phyloP scores from a whole-genome alignment of 768 basidiomycete genomes.

The Suillus discolor region DNA sequence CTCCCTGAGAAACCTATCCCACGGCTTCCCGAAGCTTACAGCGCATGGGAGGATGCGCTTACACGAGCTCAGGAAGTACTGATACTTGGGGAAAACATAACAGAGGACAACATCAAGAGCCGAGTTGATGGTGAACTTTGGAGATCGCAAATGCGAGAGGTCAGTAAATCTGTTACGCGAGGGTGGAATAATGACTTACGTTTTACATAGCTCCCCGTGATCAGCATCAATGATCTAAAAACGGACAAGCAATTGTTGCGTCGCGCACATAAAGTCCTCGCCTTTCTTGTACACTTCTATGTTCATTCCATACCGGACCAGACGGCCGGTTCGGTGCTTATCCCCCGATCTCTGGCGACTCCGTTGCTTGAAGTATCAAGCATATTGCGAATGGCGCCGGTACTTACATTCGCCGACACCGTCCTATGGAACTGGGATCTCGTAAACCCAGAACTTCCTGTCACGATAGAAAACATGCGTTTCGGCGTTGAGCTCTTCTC shows the following conservation, averaged over 20 bases:
- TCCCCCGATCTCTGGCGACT: constrained; percentile 77
- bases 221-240: constrained; percentile 57
- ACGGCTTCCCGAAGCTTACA: constrained; percentile 53
- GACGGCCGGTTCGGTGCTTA: constrained; percentile 43
- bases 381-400: constrained; percentile 83
- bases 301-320: constrained; percentile 69
- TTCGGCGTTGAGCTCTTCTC: constrained; percentile 73
- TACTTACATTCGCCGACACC: constrained; percentile 94
- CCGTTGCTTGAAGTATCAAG: constrained; percentile 80
- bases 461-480: constrained; percentile 73
- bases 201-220: constrained; percentile 64
- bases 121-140: constrained; percentile 64
- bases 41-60: constrained; percentile 73
- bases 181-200: constrained; percentile 16
- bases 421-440: constrained; percentile 92
- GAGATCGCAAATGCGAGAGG: constrained; percentile 63
- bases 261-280: constrained; percentile 86
- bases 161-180: constrained; percentile 40
- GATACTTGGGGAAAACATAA: constrained; percentile 57
- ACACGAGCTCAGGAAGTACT: constrained; percentile 54
- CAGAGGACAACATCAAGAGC: constrained; percentile 49
- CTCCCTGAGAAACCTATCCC: constrained; percentile 70
- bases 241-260: constrained; percentile 64
- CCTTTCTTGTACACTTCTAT: constrained; percentile 90
- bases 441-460: constrained; percentile 55